Conservation (phyloP, 148 eudicot genomes). For the Camellia japonica region DNA sequence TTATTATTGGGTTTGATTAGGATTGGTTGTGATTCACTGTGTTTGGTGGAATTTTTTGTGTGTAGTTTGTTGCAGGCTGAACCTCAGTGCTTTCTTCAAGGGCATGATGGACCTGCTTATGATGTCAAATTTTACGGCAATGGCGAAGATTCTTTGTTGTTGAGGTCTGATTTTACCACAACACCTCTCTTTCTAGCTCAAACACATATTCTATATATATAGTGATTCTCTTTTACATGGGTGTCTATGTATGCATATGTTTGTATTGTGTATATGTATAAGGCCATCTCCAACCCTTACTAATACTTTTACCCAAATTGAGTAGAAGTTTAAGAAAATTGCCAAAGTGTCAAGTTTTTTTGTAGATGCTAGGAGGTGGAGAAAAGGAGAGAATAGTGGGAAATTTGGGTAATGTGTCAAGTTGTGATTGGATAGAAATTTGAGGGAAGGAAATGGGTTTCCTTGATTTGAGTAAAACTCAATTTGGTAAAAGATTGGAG, state of each 20-base stretch:
- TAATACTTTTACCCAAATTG: too few relatives aligned
- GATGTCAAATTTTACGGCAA: constrained; percentile 78
- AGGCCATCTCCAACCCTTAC: too few relatives aligned
- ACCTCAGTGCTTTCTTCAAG: constrained; percentile 62
- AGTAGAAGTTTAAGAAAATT: too few relatives aligned
- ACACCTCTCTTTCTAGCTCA: not conserved
- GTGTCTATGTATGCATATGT: not conserved
- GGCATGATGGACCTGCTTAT: constrained; percentile 93
- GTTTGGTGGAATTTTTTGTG: constrained; percentile 9
- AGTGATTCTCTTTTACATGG: not conserved
- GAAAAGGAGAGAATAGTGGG: too few relatives aligned
- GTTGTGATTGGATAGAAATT: not conserved
- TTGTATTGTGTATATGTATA: not conserved
- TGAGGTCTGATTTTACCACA: constrained; percentile 49
- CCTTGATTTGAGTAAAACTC: too few relatives aligned
- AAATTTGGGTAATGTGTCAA: too few relatives aligned
- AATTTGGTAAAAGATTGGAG: too few relatives aligned
- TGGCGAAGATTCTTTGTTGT: constrained; percentile 60
- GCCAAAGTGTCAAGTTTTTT: too few relatives aligned
- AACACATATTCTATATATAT: not conserved
- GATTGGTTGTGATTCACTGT: not conserved
- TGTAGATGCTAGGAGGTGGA: too few relatives aligned
- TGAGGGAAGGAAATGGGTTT: too few relatives aligned
- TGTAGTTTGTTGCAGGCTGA: constrained; percentile 49
- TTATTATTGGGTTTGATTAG: not conserved